Percentiles rank a stretch among this genome's conserved stretches.
phyloP scores from a whole-genome alignment of 257 asterid species.

The Solanum sitiens region DNA sequence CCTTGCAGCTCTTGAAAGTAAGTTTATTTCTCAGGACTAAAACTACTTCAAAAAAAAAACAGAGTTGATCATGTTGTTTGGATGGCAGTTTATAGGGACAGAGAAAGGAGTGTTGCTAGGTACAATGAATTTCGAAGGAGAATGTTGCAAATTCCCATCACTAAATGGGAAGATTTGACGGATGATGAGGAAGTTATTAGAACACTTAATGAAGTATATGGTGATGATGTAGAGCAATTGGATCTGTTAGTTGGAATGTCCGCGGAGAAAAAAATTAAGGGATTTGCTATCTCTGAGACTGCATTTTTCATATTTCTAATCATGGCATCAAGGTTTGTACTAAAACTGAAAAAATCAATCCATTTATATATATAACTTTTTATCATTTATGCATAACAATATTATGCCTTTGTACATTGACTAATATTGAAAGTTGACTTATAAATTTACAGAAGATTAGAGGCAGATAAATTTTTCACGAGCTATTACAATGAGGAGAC shows the following conservation, averaged over 20 bases:
- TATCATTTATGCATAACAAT: not conserved
- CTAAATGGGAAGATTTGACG: slow-evolving; percentile 56
- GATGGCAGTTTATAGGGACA: slow-evolving; percentile 47
- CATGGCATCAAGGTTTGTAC: slow-evolving; percentile 44
- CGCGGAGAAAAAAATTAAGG: slow-evolving; percentile 51
- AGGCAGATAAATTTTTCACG: slow-evolving; percentile 48
- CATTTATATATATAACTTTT: not conserved
- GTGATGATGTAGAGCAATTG: slow-evolving; percentile 38
- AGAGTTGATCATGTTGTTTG: not conserved
- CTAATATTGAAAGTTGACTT: not conserved
- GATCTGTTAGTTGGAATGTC: slow-evolving; percentile 44
- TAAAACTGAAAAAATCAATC: not conserved
- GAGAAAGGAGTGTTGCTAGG: slow-evolving; percentile 53
- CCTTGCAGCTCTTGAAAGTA: slow-evolving; percentile 53
- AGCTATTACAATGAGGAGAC: slow-evolving; percentile 41
- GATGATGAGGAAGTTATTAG: slow-evolving; percentile 31
- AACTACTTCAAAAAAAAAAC: not conserved
- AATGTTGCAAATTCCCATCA: slow-evolving; percentile 42
- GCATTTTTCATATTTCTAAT: slow-evolving; percentile 45
- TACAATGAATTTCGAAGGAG: slow-evolving; percentile 49
- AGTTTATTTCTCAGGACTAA: not conserved
- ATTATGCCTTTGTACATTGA: not conserved
- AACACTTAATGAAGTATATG: slow-evolving; percentile 32
- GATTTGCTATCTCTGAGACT: slow-evolving; percentile 59
- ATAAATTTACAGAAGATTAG: slow-evolving; percentile 31